A percentile compares a stretch with the other conserved stretches of the same genome.
These are phyloP conservation scores for Coniella lustricola DNA, from an alignment of 2,329 filamentous ascomycete genomes.

Conservation along the genomic window DNA sequence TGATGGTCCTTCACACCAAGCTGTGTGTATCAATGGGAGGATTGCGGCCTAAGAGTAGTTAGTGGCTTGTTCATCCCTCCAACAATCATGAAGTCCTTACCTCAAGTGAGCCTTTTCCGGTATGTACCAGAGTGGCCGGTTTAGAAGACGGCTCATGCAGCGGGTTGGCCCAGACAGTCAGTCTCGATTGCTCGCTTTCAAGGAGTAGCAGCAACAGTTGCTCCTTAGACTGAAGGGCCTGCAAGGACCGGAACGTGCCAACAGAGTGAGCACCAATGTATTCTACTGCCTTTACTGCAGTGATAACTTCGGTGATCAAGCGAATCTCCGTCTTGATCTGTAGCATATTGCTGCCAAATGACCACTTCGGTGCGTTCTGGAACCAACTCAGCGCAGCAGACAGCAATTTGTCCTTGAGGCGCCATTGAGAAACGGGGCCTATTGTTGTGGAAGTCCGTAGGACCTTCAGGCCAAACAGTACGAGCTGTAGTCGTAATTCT, in stretches of 20 bases:
- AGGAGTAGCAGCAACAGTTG: conserved; percentile 74
- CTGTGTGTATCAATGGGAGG: conserved; percentile 63
- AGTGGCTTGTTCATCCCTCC: conserved; percentile 4
- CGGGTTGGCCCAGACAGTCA: conserved; percentile 87
- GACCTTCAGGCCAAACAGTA: conserved; percentile 75
- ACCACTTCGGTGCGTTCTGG: conserved; percentile 74
- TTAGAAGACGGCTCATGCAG: conserved; percentile 51
- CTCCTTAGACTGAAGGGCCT: conserved; percentile 70
- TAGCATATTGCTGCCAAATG: conserved; percentile 87
- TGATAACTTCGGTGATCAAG: conserved; percentile 67
- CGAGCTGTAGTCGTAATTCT: conserved; percentile 84
- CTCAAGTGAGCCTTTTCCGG: conserved; percentile 34
- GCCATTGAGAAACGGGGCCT: conserved; percentile 61
- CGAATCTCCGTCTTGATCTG: conserved; percentile 91
- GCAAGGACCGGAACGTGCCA: conserved; percentile 57
- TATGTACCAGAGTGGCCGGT: conserved; percentile 31
- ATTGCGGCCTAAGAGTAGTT: conserved; percentile 41
- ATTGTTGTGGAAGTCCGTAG: conserved; percentile 65
- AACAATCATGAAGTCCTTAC: conserved; percentile 22
- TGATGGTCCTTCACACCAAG: conserved; percentile 79
- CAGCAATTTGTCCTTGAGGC: conserved; percentile 81
- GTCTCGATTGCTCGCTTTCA: conserved; percentile 73
- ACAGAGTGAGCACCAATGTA: conserved; percentile 47
- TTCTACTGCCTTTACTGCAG: conserved; percentile 57
- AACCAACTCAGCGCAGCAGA: conserved; percentile 90